Base-by-base conservation (phyloP, 768 basidiomycete genomes). In the Lentinula aciculospora region DNA sequence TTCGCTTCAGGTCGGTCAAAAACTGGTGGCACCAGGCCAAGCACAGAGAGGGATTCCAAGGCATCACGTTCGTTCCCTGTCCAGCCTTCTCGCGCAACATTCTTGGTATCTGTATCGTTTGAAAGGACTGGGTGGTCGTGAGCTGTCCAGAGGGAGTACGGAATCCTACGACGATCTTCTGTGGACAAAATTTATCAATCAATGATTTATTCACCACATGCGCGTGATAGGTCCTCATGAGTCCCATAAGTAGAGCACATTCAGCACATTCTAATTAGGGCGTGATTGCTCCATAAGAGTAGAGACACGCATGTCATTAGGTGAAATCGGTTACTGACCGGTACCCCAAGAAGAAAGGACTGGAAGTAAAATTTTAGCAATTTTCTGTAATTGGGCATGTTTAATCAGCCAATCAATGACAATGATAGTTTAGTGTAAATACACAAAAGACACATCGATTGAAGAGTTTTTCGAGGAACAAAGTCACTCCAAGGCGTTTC, bases 281-380 rank as follows among this genome's bases (percentile, higher is more conserved):
- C n/a, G 32, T 1, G 12, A 19, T 21, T 15, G 5, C 32, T 50
- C 28, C 49, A 50, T 28, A 53, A 8, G 36, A 21, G 15, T 53
- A 10, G 23, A 36, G 12, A 12, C 36, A 23, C 6, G 49, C 31
- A 53, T 28, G 39, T 51, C 31, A 23, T 5, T 28, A n/a, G 4
- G 15, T 31, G 8, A 32, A 12, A 10, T 32, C 32, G 17, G 12
- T 10, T 32, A 69, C 85, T 63, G 68, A 88, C 88, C 21, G 92
- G 93, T n/a, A 95, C 92, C 49, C 93, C 94, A 55, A 95, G 81
- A 27, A 95, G 79, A 69, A 92, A 94, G 1, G 92, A 94, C 66
- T 95, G 93, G 60, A 93, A 83, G 75, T 94, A 94, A 70, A 92
- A 92, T 66, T 92, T 94, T 58, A 95, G 81, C n/a, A 95, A 74